Percentiles rank a stretch among this genome's conserved stretches.
Evolutionary conservation across 495 filamentous ascomycete genomes (phyloP).

Genomic region (Hyaloscypha hepaticicola): DNA sequence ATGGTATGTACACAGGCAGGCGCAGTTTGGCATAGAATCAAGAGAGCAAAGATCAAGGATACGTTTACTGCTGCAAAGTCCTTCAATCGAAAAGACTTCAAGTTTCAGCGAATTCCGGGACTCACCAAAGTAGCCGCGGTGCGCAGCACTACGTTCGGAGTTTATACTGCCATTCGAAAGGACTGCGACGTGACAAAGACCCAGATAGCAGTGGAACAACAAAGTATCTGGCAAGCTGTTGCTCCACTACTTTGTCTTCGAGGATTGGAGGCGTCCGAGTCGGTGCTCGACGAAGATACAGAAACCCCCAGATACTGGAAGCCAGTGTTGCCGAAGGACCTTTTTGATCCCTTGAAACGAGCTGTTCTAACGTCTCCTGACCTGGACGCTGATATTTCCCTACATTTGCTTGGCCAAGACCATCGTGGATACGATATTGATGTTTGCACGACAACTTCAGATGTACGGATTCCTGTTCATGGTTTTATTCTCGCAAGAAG

Average conservation of each 20-base stretch:
- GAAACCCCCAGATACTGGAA: conserved; percentile 20
- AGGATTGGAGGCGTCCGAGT: conserved; percentile 41
- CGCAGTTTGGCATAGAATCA: conserved; percentile 85
- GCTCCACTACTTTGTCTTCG: conserved; percentile 64
- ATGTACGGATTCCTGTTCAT: conserved; percentile 75
- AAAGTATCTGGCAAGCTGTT: conserved; percentile 72
- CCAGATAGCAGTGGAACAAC: conserved; percentile 63
- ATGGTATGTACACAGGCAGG: conserved; percentile 91
- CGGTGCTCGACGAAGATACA: conserved; percentile 10
- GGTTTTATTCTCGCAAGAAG: conserved; percentile 77
- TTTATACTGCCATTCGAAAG: conserved; percentile 82
- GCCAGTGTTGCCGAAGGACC: conserved; percentile 21
- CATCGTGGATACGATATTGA: conserved; percentile 48
- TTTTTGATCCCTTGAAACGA: conserved; percentile 27
- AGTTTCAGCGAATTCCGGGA: conserved; percentile 85
- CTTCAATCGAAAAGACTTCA: conserved; percentile 75
- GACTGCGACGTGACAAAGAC: conserved; percentile 81
- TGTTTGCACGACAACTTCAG: conserved; percentile 46
- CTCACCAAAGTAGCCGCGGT: conserved; percentile 82
- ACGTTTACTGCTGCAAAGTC: conserved; percentile 50
- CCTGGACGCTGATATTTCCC: conserved; percentile 29
- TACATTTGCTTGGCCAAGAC: conserved; percentile 32
- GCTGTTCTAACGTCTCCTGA: conserved; percentile 28
- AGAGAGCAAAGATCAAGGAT: conserved; percentile 76
- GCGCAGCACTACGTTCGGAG: conserved; percentile 81